phyloP scores from a whole-genome alignment of 2,329 filamentous ascomycete genomes.

The Xylariaceae sp. region DNA sequence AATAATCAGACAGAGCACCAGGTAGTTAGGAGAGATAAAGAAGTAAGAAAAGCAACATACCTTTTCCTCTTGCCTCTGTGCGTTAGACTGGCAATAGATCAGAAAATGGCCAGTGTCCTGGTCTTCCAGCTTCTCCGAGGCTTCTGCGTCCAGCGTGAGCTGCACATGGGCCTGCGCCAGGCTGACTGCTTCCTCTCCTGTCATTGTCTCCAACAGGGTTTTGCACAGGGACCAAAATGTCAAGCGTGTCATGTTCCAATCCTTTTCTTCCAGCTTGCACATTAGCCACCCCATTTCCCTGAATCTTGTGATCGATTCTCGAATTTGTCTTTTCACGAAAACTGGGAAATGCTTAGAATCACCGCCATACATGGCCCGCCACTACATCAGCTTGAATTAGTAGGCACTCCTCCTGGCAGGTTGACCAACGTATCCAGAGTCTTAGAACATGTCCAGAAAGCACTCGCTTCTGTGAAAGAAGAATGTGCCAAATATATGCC shows the following conservation, averaged over 20 bases:
- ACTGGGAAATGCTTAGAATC: neutral
- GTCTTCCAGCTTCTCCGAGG: neutral
- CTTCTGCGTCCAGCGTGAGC: conserved; percentile 1
- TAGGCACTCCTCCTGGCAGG: neutral
- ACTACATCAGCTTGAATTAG: neutral
- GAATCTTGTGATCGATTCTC: conserved; percentile 1
- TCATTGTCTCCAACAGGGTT: neutral
- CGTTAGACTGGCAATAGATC: conserved; percentile 4
- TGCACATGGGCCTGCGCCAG: conserved; percentile 8
- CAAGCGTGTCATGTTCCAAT: no score
- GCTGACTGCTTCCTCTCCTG: neutral
- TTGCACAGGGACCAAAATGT: neutral
- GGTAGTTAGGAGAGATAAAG: no score
- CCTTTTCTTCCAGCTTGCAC: neutral
- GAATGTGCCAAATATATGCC: no score
- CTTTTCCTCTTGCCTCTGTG: neutral
- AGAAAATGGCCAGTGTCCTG: conserved; percentile 1
- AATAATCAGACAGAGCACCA: no score
- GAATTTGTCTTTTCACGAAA: conserved; percentile 5
- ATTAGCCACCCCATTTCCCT: conserved; percentile 13
- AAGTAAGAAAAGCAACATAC: conserved; percentile 5
- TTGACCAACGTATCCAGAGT: no score
- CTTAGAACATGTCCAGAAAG: no score
- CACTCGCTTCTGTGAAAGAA: no score
- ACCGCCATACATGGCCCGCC: conserved; percentile 1